Conservation (phyloP, 192 early-diverging fungal species). For the Coemansia sp. region DNA sequence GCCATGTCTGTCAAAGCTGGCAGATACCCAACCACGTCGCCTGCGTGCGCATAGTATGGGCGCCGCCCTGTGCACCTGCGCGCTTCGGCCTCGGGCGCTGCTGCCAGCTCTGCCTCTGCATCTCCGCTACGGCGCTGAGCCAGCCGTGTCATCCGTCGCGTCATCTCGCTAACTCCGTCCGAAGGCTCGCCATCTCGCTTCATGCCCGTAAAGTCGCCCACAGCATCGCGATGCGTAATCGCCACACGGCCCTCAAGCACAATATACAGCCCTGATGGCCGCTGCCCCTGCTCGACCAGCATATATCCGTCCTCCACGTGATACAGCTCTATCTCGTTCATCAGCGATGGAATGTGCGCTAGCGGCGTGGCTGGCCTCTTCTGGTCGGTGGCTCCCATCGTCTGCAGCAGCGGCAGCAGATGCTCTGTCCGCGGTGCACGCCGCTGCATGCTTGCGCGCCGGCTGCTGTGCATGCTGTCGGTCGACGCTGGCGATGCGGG, state of each 20-base stretch:
- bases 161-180: constrained; percentile 19
- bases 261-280: constrained; percentile 82
- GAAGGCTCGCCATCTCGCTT: constrained; percentile 15
- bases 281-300: constrained; percentile 82
- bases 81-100: not conserved
- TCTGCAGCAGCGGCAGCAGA: constrained; percentile 38
- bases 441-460: constrained; percentile 37
- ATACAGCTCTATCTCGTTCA: constrained; percentile 71
- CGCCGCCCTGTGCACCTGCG: constrained; percentile 36
- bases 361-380: constrained; percentile 19
- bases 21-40: constrained; percentile 91
- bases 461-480: constrained; percentile 28
- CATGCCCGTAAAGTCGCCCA: constrained; percentile 42
- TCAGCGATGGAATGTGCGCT: constrained; percentile 43
- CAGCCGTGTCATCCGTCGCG: constrained; percentile 36
- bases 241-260: constrained; percentile 89
- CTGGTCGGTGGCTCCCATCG: constrained; percentile 19
- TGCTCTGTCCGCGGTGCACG: constrained; percentile 34
- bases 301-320: constrained; percentile 70
- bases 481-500: constrained; percentile 7
- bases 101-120: not conserved
- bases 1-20: constrained; percentile 89
- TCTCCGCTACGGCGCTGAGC: constrained; percentile 10
- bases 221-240: constrained; percentile 39
- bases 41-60: constrained; percentile 73